Conservation (phyloP, 148 eudicot genomes). For the Persicaria tinctoria region DNA sequence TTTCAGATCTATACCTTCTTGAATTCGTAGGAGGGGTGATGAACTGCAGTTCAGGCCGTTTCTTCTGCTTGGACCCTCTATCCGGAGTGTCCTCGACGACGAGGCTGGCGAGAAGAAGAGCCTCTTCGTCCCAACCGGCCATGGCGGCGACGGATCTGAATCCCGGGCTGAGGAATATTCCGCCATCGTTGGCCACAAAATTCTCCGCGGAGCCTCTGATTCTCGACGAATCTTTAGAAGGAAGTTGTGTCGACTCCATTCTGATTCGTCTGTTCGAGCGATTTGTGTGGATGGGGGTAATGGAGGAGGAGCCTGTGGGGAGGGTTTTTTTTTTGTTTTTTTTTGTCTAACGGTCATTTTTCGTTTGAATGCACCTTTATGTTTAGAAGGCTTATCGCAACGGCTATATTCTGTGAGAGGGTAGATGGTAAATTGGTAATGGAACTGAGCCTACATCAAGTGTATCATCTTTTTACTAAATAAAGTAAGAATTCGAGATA, state of each 20-base stretch:
- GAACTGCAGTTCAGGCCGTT: constrained; percentile 33
- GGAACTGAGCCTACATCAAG: not conserved
- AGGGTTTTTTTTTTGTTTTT: no score
- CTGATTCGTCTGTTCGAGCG: not conserved
- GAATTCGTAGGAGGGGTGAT: constrained; percentile 62
- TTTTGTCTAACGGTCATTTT: not conserved
- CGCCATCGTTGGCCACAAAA: constrained; percentile 11
- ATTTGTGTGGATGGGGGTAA: not conserved
- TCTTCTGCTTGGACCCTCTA: constrained; percentile 36
- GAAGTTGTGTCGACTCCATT: constrained; percentile 3
- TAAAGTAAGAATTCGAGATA: no score
- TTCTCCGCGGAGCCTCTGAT: not conserved
- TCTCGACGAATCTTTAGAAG: constrained; percentile 6
- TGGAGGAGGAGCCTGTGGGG: constrained; percentile 3
- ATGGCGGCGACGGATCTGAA: constrained; percentile 79
- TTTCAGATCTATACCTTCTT: constrained; percentile 35
- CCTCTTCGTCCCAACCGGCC: constrained; percentile 94
- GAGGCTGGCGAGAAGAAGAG: constrained; percentile 55
- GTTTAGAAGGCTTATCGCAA: constrained; percentile 1
- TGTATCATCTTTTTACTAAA: no score
- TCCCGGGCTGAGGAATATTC: constrained; percentile 53
- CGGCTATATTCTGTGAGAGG: not conserved
- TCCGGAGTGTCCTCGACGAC: constrained; percentile 81
- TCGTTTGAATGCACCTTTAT: not conserved
- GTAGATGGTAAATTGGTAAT: not conserved